Base-by-base conservation (phyloP, 78 protist genomes). In the Dictyostelium firmibasis region DNA sequence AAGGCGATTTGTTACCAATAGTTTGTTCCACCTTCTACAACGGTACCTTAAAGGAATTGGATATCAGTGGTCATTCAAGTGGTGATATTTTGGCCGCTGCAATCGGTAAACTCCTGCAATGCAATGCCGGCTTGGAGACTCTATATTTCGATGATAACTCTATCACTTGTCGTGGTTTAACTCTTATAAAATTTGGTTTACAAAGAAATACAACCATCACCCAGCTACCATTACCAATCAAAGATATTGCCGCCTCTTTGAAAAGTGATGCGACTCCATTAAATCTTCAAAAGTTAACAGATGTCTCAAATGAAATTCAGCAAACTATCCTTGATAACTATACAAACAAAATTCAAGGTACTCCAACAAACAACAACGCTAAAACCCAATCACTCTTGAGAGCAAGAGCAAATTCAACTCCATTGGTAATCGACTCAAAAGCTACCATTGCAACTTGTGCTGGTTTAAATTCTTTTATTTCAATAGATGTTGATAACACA, bases 81-180 rank as follows among this genome's bases (percentile, higher is more conserved):
- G 96, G 96, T n/a, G 96, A 92, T n/a, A 50, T 92, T 29, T 50
- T 29, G 9, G 96, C 91, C 2, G 96, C 96, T 10, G 36, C 91
- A 2, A 77, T 92, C 23, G 96, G 92, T 20, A 83, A 85, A 64
- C 85, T 83, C 1, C 29, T 92, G 1, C 96, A 84, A 62, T 47
- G 75, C 11, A 92, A 92, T 20, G 11, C 43, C 1, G 7, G 78
- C 1, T 38, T 92, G 60, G 69, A 74, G 6, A 70, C 70, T 20
- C 76, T 83, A 5, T 69, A 78, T 33, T 78, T 64, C 18, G 97
- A 95, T 41, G 97, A 88, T 33, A 95, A 95, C 77, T 50, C 43
- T 3, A 85, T 83, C 4, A 84, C 81, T 36, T 33, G 20, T 18
- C 78, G 70, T 35, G 97, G 97, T 33, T 50, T 95, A 7, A 29